These are phyloP conservation scores for Zea mays DNA, from an alignment of 176 grass and related monocot genomes.

Conservation along the genomic window Zm-B73-REFERENCE-NAM-5.0 NC_050098.1:204437501-204438000, in stretches of 20 bases:
- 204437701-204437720: constrained; percentile 58
- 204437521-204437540: not conserved
- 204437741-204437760: constrained; percentile 95
- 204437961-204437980: not conserved
- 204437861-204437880: constrained; percentile 47
- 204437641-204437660: constrained; percentile 10
- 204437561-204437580: too few species aligned
- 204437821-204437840: constrained; percentile 80
- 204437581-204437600: too few species aligned
- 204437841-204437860: constrained; percentile 84
- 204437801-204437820: constrained; percentile 63
- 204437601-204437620: not conserved
- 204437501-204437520: not conserved
- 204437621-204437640: not conserved
- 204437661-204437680: not conserved
- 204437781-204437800: constrained; percentile 62
- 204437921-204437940: not conserved
- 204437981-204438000: not conserved
- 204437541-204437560: not conserved
- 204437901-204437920: not conserved
- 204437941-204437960: not conserved
- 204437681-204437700: constrained; percentile 31
- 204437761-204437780: constrained; percentile 84
- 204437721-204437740: constrained; percentile 77
- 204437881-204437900: not conserved